Conservation (phyloP, 2,329 filamentous ascomycete species). For the Pyrenophora graminea region DNA sequence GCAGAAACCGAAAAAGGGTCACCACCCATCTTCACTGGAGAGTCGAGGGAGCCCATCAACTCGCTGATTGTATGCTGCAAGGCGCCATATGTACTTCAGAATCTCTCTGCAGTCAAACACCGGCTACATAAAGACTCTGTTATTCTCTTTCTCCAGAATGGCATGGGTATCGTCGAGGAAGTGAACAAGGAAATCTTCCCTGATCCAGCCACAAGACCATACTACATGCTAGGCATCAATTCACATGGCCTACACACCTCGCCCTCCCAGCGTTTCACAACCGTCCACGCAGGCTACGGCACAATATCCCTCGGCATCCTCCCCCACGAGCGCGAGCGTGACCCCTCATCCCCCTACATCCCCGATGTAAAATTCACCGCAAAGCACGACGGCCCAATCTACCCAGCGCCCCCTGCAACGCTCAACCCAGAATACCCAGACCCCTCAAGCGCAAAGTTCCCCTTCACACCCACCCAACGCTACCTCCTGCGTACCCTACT, state of each 20-base stretch:
- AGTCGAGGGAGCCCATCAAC: conserved; percentile 59
- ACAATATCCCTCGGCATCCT: conserved; percentile 61
- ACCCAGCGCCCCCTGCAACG: conserved; percentile 16
- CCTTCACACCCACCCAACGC: conserved; percentile 52
- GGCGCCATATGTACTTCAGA: conserved; percentile 67
- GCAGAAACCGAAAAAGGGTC: conserved; percentile 10
- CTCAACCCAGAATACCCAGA: conserved; percentile 22
- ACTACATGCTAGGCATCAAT: conserved; percentile 73
- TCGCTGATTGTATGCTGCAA: conserved; percentile 83
- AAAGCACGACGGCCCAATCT: conserved; percentile 1
- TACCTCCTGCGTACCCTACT: conserved; percentile 70
- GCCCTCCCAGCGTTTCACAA: conserved; percentile 54
- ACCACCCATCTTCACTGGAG: conserved; percentile 20
- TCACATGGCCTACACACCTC: conserved; percentile 60
- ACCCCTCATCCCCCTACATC: conserved; percentile 30
- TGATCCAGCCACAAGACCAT: conserved; percentile 67
- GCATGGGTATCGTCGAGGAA: conserved; percentile 80
- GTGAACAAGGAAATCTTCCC: conserved; percentile 74
- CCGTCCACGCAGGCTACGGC: conserved; percentile 63
- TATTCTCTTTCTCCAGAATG: conserved; percentile 77
- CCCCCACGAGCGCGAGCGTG: conserved; percentile 45
- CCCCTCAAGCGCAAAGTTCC: conserved; percentile 24
- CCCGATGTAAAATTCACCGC: conserved; percentile 21
- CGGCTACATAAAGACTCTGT: conserved; percentile 71
- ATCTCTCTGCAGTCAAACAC: conserved; percentile 67